Evolutionary conservation across 2,329 filamentous ascomycete species (phyloP).

Genomic region (Fusarium sp.): DNA sequence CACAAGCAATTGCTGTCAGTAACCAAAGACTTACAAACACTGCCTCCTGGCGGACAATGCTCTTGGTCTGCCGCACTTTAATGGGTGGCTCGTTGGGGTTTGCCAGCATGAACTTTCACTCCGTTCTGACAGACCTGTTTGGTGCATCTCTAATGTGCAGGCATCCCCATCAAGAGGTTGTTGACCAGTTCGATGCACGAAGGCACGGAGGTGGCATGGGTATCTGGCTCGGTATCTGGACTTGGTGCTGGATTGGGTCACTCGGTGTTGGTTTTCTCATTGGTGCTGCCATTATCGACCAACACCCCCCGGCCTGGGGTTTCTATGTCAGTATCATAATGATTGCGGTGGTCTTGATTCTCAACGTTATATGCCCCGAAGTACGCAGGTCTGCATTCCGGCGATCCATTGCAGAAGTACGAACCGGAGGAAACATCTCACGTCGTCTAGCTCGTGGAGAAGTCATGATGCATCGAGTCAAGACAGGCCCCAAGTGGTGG

Average conservation of each 20-base stretch:
- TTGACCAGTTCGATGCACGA: slow-evolving; percentile 74
- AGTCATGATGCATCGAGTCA: slow-evolving; percentile 79
- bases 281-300: slow-evolving; percentile 76
- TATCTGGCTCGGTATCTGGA: slow-evolving; percentile 83
- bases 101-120: slow-evolving; percentile 81
- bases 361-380: slow-evolving; percentile 79
- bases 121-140: slow-evolving; percentile 79
- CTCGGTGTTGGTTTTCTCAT: slow-evolving; percentile 78
- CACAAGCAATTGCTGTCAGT: slow-evolving; percentile 76
- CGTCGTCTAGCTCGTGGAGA: slow-evolving; percentile 76
- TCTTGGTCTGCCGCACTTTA: slow-evolving; percentile 72
- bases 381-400: slow-evolving; percentile 77
- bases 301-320: slow-evolving; percentile 75
- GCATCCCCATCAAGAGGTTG: slow-evolving; percentile 78
- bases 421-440: slow-evolving; percentile 64
- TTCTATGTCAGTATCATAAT: slow-evolving; percentile 80
- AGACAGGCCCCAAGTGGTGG: slow-evolving; percentile 81
- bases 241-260: slow-evolving; percentile 80
- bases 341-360: slow-evolving; percentile 71
- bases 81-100: slow-evolving; percentile 79
- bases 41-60: slow-evolving; percentile 66
- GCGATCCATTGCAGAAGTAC: slow-evolving; percentile 74
- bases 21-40: slow-evolving; percentile 67
- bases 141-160: slow-evolving; percentile 79
- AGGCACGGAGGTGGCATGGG: slow-evolving; percentile 83